These are phyloP conservation scores for Fagopyrum tataricum DNA, from an alignment of 148 eudicot genomes.

Conservation along the genomic window DNA sequence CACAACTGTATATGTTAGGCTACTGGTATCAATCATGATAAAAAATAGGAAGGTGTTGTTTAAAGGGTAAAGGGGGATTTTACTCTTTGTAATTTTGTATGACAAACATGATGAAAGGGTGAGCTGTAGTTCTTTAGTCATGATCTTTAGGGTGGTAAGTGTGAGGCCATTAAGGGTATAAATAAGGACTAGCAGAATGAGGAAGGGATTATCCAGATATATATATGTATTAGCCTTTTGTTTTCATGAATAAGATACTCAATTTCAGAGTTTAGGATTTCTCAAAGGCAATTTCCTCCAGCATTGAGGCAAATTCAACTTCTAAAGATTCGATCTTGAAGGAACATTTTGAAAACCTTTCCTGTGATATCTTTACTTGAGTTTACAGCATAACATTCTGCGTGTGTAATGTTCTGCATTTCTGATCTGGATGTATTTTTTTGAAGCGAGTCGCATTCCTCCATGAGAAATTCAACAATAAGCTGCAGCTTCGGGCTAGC, in stretches of 20 bases:
- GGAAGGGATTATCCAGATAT: no score
- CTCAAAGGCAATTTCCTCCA: slow-evolving; percentile 52
- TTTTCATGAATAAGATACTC: slow-evolving; percentile 52
- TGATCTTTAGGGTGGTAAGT: no score
- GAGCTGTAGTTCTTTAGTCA: no score
- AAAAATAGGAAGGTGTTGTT: no score
- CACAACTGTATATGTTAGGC: no score
- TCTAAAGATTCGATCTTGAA: slow-evolving; percentile 49
- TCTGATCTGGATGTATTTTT: slow-evolving; percentile 47
- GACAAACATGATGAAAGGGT: no score
- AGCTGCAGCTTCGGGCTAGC: slow-evolving; percentile 48
- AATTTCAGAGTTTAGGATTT: slow-evolving; percentile 44
- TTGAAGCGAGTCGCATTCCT: slow-evolving; percentile 45
- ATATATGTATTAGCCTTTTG: not conserved
- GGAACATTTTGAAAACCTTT: slow-evolving; percentile 33
- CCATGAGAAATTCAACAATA: slow-evolving; percentile 44
- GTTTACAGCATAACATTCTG: slow-evolving; percentile 36
- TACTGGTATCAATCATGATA: no score
- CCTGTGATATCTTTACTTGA: slow-evolving; percentile 37
- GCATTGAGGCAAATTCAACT: slow-evolving; percentile 35
- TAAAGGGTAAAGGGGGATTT: no score
- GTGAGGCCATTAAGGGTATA: no score
- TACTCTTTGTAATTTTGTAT: no score
- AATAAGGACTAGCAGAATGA: no score
- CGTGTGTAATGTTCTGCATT: slow-evolving; percentile 41